Conservation (phyloP, 257 asterid species). For the Asclepias syriaca region DNA sequence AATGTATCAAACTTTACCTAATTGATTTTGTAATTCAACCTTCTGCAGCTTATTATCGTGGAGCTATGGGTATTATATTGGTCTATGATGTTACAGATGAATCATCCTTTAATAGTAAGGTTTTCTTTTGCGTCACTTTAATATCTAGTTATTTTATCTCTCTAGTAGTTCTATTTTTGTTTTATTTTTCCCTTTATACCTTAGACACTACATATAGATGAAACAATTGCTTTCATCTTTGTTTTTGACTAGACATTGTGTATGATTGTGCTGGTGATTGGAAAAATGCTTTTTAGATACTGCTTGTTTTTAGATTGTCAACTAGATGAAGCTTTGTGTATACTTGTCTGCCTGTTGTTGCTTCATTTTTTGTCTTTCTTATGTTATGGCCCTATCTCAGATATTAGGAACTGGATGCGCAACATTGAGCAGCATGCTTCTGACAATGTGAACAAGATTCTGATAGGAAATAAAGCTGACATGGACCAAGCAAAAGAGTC, state of each 20-base stretch:
- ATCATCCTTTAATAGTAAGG: constrained; percentile 44
- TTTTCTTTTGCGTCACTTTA: constrained; percentile 5
- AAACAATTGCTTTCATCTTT: not conserved
- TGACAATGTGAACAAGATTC: constrained; percentile 44
- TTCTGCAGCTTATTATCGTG: constrained; percentile 41
- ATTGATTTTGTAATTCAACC: not conserved
- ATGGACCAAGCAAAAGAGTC: constrained; percentile 51
- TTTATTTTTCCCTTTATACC: not conserved
- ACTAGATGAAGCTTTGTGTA: not conserved
- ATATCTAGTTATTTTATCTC: not conserved
- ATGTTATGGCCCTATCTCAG: constrained; percentile 15
- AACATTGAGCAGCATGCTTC: constrained; percentile 49
- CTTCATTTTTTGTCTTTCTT: not conserved
- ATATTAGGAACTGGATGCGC: constrained; percentile 45
- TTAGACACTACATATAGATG: not conserved
- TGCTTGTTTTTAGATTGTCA: not conserved
- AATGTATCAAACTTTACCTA: not conserved
- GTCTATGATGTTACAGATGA: constrained; percentile 47
- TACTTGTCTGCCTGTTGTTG: not conserved
- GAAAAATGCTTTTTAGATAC: not conserved
- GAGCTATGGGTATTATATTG: constrained; percentile 49
- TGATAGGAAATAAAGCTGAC: constrained; percentile 47
- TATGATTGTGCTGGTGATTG: not conserved
- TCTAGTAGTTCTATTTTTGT: not conserved
- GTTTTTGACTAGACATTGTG: not conserved